Evolutionary conservation across 2,329 filamentous ascomycete genomes (phyloP), one percentile per base, ranked within the genome.

Genomic region (Huntiella bhutanensis): DNA sequence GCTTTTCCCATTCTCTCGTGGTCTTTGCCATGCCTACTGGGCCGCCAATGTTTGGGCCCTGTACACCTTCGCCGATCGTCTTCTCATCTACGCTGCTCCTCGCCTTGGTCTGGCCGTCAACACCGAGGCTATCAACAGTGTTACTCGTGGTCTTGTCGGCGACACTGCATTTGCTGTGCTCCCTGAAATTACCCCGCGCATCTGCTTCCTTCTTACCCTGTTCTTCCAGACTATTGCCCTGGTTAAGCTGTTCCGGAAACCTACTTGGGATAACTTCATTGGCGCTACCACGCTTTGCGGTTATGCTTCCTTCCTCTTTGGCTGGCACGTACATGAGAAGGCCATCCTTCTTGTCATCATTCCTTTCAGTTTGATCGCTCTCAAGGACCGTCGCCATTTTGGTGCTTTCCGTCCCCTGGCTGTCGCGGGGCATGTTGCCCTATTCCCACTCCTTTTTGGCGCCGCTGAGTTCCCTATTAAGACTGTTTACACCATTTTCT

Each of bases 301-400:
- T 49, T 98, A 95, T 58, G 82, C 88, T 0, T 95, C 88, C 0
- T 98, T 98, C 64, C 70, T 98, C 7, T 96, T 96, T 55, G 88
- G 91, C 48, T 98, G 88, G 86, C 91, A 98, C 58, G 91, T 98
- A 6, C 91, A 98, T 56, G 91, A 98, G 59, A 98, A 98, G 62
- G 91, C 91, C 1, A 82, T 98, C 48, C 71, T 98, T 16, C 73
- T 96, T 15, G 81, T 96, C 57, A 86, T 98, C 53, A 82, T 96
- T 42, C 91, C 91, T 0, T 96, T 96, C 67, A 92, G 83, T 54
- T 71, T 98, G 51, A 80, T 96, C 50, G 87, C 88, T 0, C 73
- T 96, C 44, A 82, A 81, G 59, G 87, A 96, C 59, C 76, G 91
- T 44, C 78, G 91, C 19, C 87, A 94, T 58, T 77, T 96, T 32